Base-by-base conservation (phyloP, 768 basidiomycete genomes). In the Termitomyces sp. region DNA sequence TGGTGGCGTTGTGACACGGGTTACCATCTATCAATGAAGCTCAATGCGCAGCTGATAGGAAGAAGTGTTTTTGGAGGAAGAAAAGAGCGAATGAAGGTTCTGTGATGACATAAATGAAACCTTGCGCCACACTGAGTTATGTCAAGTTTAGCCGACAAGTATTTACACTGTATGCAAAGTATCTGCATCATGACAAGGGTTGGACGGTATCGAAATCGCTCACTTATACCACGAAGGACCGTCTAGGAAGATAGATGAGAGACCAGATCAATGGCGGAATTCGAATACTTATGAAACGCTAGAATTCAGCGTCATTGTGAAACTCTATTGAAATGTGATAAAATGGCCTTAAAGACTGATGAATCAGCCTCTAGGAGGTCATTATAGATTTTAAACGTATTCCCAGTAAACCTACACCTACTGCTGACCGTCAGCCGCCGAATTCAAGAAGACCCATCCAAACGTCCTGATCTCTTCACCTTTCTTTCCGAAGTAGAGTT, bases 391-490 rank as follows among this genome's bases (percentile, higher is more conserved):
- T n/a, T 40, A 17, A n/a, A 28, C 37, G 7, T 30, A 19, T 39
- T 17, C 35, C 28, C 42, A n/a, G 28, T 30, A 39, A 27, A 41
- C 5, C 50, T 57, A 34, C 28, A 43, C 28, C 16, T 56, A 28
- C 35, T 52, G 49, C 30, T 54, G 53, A 25, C 42, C 45, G 52
- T 59, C 55, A 27, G 47, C 17, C 21, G 44, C 51, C 14, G 59
- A 43, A 44, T 67, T 66, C 53, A 84, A 61, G 60, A 84, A 85
- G 1, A 85, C 78, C 85, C 84, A 86, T 35, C 84, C 83, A 66
- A 83, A 84, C 3, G 73, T 73, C 61, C 80, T 73, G 35, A 85
- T 80, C 64, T 85, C 79, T 40, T 75, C 76, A 0, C 82, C 83
- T 54, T 78, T 79, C 48, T 75, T 75, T 35, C 81, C 82, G 48